Percentiles rank a stretch among this genome's conserved stretches.
Evolutionary conservation across 192 early-diverging fungal species (phyloP).

Genomic region (Coemansia sp.): DNA sequence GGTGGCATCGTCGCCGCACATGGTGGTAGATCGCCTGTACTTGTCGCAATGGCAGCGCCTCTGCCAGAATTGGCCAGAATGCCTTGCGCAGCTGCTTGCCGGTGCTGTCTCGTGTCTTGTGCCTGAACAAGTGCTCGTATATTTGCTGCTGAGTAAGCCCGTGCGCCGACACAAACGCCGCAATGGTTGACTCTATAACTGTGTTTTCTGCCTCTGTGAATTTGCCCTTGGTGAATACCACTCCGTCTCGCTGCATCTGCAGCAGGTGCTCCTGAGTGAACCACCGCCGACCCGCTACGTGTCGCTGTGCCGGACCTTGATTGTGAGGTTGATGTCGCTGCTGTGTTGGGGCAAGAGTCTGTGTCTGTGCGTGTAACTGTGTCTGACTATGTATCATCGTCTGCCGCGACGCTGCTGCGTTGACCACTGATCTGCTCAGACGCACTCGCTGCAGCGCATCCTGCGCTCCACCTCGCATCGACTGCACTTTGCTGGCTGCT

Average conservation of each 20-base stretch:
- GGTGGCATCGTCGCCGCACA: slow-evolving; percentile 48
- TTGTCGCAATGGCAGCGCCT: slow-evolving; percentile 44
- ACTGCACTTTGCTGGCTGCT: slow-evolving; percentile 27
- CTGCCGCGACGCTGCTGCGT: slow-evolving; percentile 11
- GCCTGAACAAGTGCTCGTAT: slow-evolving; percentile 45
- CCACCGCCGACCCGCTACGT: slow-evolving; percentile 30
- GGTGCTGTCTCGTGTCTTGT: slow-evolving; percentile 16
- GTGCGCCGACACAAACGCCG: slow-evolving; percentile 26
- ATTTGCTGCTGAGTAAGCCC: slow-evolving; percentile 31
- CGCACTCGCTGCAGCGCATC: slow-evolving; percentile 38
- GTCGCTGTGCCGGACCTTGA: background rate
- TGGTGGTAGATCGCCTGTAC: slow-evolving; percentile 56
- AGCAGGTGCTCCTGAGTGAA: slow-evolving; percentile 40
- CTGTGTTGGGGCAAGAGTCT: background rate
- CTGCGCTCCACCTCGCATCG: slow-evolving; percentile 9
- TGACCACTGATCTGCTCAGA: slow-evolving; percentile 20
- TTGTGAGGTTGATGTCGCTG: background rate
- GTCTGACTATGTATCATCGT: background rate
- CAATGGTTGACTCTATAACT: slow-evolving; percentile 31
- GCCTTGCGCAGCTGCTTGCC: slow-evolving; percentile 37
- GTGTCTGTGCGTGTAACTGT: background rate
- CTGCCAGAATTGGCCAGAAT: slow-evolving; percentile 49
- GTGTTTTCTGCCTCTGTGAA: slow-evolving; percentile 47
- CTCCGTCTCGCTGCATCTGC: slow-evolving; percentile 42
- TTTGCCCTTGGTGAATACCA: slow-evolving; percentile 54